Evolutionary conservation across 345 rosid species (phyloP).

Genomic region (Syzygium grande): DNA sequence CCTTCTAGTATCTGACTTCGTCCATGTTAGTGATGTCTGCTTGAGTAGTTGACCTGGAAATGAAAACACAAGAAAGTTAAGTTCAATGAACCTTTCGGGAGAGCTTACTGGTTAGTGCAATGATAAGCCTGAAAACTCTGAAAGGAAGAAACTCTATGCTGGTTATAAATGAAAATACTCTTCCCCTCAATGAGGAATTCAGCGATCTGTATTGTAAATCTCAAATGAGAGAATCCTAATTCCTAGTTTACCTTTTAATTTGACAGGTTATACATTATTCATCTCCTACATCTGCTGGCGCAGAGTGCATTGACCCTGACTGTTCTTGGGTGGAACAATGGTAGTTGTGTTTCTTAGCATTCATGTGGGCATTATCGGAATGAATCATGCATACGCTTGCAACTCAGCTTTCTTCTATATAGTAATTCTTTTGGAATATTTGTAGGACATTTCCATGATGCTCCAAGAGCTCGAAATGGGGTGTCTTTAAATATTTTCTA

Average conservation of each 20-base stretch:
- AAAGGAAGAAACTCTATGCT: not conserved
- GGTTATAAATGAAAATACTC: not conserved
- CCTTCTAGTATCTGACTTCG: not conserved
- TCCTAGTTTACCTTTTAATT: not conserved
- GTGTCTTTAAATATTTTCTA: not conserved
- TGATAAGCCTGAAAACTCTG: not conserved
- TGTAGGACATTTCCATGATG: not conserved
- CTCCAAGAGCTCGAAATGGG: not conserved
- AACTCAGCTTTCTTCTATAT: not conserved
- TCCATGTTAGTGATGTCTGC: not conserved
- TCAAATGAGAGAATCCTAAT: not conserved
- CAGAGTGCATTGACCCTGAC: constrained; percentile 68
- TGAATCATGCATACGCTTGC: not conserved
- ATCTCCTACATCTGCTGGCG: constrained; percentile 81
- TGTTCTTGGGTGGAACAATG: constrained; percentile 96
- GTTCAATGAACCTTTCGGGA: not conserved
- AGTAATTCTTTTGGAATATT: not conserved
- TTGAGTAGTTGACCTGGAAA: not conserved
- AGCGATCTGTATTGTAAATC: not conserved
- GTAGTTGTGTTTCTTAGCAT: constrained; percentile 20
- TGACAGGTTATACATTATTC: constrained; percentile 64
- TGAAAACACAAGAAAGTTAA: not conserved
- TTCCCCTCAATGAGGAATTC: not conserved
- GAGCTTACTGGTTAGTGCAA: not conserved
- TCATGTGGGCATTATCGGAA: not conserved